Base-by-base conservation (phyloP, 768 basidiomycete species). In the Mycena maculata region DNA sequence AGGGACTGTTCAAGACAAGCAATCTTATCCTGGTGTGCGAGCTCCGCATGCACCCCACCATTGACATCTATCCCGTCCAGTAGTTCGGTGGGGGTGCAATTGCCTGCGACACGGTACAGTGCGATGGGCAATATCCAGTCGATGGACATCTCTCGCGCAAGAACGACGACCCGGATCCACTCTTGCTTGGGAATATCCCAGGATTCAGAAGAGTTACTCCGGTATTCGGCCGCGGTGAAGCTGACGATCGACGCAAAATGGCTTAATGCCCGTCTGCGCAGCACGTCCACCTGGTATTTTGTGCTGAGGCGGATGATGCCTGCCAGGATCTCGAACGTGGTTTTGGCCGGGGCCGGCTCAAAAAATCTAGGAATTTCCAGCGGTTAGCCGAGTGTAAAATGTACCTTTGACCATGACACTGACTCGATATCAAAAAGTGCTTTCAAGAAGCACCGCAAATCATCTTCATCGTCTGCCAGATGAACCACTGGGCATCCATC, bases 401-500 rank as follows among this genome's bases (percentile, higher is more conserved):
- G 23, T 25, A 10, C 22, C 25, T 18, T 6, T 27, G 2, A 2
- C 3, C 23, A 7, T n/a, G 27, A 11, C 27, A 22, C 65, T 38
- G 42, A 67, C 65, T 60, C 20, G 36, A 61, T 49, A 20, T 67
- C 65, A 16, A 61, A 55, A 1, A 66, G 20, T 1, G 68, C 68
- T 41, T 55, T 60, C 30, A 69, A 36, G 22, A 69, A 69, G 28
- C 23, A 49, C 28, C 23, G 23, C 28, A 60, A 39, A 33, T 70
- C 65, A 1, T 38, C 44, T 1, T 25, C 31, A 12, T 59, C 22
- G 44, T 71, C 70, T 6, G 23, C 25, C 10, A 71, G 49, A 4
- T 30, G 38, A 18, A 74, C 67, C 5, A 69, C 47, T 2, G 68
- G 68, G 50, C 70, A 69, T 2, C 60, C 59, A 20, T 65, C 70